Base-by-base conservation (phyloP, 805 yeast genomes). In the Vanderwaltozyma polyspora region DNA sequence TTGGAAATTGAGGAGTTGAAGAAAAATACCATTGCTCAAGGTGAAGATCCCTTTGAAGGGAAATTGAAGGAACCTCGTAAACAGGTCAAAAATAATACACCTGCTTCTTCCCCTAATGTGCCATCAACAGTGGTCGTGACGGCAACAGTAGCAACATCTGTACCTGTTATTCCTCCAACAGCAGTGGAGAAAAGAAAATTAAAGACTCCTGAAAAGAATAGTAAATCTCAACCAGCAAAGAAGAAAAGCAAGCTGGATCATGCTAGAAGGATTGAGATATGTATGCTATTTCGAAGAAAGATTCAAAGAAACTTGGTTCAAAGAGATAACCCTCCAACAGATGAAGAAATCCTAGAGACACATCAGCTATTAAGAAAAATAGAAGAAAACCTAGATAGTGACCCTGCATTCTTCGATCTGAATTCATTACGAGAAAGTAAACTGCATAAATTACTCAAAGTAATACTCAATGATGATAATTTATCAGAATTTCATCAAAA, bases 301-400 rank as follows among this genome's bases (percentile, higher is more conserved):
- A 41, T 56, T 11, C 61, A 56, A 31, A 44, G 45, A 25, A 52
- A 51, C 31, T 31, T 56, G 31, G 46, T 56, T 15, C 61, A 56
- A 40, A 45, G 61, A 25, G 53, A 48, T 10, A 31, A 34, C 2
- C 48, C 53, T 6, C 60, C 61, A 10, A 35, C 49, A 10, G 31
- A 34, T 6, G 46, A 39, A 8, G 56, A 49, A 13, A 21, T 52
- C 1, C 33, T 38, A 15, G 60, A 54, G 27, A 40, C 55, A 6
- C 55, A 51, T 31, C 46, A 46, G 33, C 37, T 55, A 29, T 39
- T 56, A 13, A 35, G 36, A 17, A 53, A 45, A 34, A 53, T 56
- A 11, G 32, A 34, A 13, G 52, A 48, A 8, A 54, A 51, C 33
- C 21, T 45, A 21, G 41, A 42, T n/a, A 42, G 42, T 13, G 42